phyloP scores from a whole-genome alignment of 768 basidiomycete genomes.

The Leucogyrophana mollusca region DNA sequence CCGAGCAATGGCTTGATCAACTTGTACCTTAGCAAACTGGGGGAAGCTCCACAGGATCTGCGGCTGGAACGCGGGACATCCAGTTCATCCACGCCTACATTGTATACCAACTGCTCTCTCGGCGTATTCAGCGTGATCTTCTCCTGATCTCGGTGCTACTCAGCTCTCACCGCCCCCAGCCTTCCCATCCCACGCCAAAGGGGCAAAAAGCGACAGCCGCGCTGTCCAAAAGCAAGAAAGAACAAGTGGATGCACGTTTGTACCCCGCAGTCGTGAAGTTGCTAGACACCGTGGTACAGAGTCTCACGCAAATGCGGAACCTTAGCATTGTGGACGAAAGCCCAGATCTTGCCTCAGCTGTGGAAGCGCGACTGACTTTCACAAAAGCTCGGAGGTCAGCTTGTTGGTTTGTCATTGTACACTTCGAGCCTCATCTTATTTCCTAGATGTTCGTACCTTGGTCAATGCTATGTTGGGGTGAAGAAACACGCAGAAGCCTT shows the following conservation, averaged over 20 bases:
- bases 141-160: constrained; percentile 71
- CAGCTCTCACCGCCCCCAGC: constrained; percentile 37
- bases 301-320: constrained; percentile 78
- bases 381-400: constrained; percentile 72
- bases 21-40: constrained; percentile 33
- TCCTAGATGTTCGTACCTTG: constrained; percentile 69
- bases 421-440: not conserved
- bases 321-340: constrained; percentile 87
- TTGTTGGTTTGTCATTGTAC: constrained; percentile 2
- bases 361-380: constrained; percentile 74
- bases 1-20: constrained; percentile 4
- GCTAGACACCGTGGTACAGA: constrained; percentile 83
- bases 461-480: constrained; percentile 67
- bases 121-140: constrained; percentile 86
- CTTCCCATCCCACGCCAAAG: constrained; percentile 11
- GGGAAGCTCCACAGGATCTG: constrained; percentile 35
- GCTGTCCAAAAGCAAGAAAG: constrained; percentile 36
- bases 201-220: constrained; percentile 10
- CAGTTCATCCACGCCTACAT: constrained; percentile 87
- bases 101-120: constrained; percentile 82
- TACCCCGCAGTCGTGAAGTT: constrained; percentile 88
- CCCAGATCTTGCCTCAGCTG: constrained; percentile 73
- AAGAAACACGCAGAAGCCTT: constrained; percentile 76
- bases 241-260: constrained; percentile 66
- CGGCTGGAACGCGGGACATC: constrained; percentile 62